Conservation (phyloP, 2,329 filamentous ascomycete genomes). For the Talaromyces piceae region DNA sequence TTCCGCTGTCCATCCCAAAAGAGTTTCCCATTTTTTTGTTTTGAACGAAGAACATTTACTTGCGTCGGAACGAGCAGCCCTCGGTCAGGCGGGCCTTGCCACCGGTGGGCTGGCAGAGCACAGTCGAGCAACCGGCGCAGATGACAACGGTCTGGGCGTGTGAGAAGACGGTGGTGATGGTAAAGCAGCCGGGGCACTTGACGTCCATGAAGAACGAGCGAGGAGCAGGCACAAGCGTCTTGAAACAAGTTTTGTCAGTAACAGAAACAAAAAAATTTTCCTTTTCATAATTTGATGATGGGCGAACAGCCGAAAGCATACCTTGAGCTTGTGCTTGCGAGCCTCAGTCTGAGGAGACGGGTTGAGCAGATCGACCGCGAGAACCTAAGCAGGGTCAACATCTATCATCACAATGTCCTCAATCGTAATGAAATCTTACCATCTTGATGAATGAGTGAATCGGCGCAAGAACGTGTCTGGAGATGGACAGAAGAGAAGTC, state of each 20-base stretch:
- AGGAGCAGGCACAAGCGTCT: constrained; percentile 77
- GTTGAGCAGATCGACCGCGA: constrained; percentile 99
- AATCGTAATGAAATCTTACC: constrained; percentile 22
- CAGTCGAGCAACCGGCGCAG: constrained; percentile 98
- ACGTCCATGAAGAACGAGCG: constrained; percentile 99
- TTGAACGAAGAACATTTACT: constrained; percentile 55
- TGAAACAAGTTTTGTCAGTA: background rate
- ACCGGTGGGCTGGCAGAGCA: constrained; percentile 98
- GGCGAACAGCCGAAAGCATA: constrained; percentile 42
- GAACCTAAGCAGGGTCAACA: constrained; percentile 61
- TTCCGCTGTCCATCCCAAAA: no score
- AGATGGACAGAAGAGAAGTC: constrained; percentile 16
- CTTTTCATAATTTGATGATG: background rate
- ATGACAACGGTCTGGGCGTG: constrained; percentile 99
- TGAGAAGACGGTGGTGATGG: constrained; percentile 99
- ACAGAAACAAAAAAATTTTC: no score
- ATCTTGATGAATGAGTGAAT: constrained; percentile 35
- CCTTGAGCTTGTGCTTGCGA: constrained; percentile 99
- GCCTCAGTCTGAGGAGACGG: constrained; percentile 94
- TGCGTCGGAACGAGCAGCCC: constrained; percentile 99
- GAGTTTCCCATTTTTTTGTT: constrained; percentile 1
- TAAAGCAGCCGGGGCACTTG: constrained; percentile 99
- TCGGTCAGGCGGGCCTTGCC: constrained; percentile 98
- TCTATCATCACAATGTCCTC: background rate
- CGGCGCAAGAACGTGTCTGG: constrained; percentile 35